Evolutionary conservation across 257 asterid species (phyloP), one percentile per base, ranked within the genome.

Genomic region (Buddleja alternifolia): DNA sequence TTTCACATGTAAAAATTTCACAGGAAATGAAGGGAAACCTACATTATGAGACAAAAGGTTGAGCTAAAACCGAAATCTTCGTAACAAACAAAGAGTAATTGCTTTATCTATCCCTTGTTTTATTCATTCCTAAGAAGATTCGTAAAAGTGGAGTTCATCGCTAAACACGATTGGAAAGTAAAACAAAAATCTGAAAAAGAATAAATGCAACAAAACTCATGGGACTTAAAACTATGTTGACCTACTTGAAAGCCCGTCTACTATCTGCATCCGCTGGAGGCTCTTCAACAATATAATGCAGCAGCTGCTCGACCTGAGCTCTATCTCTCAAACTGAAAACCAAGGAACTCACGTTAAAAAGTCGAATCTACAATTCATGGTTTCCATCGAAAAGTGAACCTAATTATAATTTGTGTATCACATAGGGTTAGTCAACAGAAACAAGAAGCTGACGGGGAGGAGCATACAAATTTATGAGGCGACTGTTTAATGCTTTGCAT

Each of bases 11-110:
- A 78, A 94, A 91, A 58, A 91, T 81, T 86, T 94, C 99, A 81
- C 97, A 91, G 11, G 99, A 92, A 77, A 94, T 84, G 75, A 94
- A 94, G 41, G 99, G 99, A 74, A 94, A 91, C 93, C 99, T 94
- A 83, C 44, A 74, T 29, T 23, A 50, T 61, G 54, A 56, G 69
- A 70, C 45, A 67, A 74, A 71, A 42, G 48, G 62, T 52, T n/a
- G 60, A 72, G 44, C 52, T 52, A 67, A 47, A 63, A 56, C 44
- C 34, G 56, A 47, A 66, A 44, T 39, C 48, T 65, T 45, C 74
- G 32, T 46, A 63, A 42, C 73, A 10, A 6, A 53, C 21, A 21
- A 55, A 60, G 66, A 48, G 16, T 6, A 37, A 62, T 41, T 47
- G 8, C 16, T 32, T 55, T 67, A 60, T 29, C 5, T 36, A 25